Evolutionary conservation across 208 protist genomes (phyloP).

Genomic region (Trypanosoma platydactyli): DNA sequence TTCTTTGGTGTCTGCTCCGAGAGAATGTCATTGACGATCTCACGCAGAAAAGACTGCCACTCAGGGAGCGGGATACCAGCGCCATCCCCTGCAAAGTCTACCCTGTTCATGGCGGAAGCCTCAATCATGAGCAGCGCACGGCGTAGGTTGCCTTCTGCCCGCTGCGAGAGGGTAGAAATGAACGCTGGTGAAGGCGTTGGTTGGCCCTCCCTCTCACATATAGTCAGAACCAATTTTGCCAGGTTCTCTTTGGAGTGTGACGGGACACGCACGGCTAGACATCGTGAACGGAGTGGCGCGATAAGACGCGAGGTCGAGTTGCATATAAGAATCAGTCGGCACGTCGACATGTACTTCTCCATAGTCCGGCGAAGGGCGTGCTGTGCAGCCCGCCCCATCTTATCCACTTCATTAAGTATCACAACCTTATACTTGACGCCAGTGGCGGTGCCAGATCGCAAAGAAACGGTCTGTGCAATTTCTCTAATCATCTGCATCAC

Average conservation of each 20-base stretch:
- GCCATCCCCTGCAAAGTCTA: slow-evolving; percentile 79
- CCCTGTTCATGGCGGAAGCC: slow-evolving; percentile 82
- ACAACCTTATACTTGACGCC: slow-evolving; percentile 93
- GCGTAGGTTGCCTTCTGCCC: slow-evolving; percentile 94
- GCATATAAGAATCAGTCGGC: slow-evolving; percentile 97
- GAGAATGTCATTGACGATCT: slow-evolving; percentile 92
- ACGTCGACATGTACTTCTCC: slow-evolving; percentile 99
- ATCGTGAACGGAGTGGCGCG: slow-evolving; percentile 97
- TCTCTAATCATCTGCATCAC: slow-evolving; percentile 99
- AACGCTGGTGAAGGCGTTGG: slow-evolving; percentile 65
- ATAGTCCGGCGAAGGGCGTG: slow-evolving; percentile 99
- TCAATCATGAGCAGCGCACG: slow-evolving; percentile 97
- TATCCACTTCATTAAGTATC: slow-evolving; percentile 98
- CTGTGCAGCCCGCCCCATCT: slow-evolving; percentile 96
- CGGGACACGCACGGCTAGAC: slow-evolving; percentile 96
- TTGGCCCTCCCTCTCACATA: slow-evolving; percentile 74
- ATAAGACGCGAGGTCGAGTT: slow-evolving; percentile 95
- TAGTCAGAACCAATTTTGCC: slow-evolving; percentile 45
- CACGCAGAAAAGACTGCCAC: slow-evolving; percentile 95
- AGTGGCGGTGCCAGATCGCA: slow-evolving; percentile 45
- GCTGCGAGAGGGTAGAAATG: slow-evolving; percentile 59
- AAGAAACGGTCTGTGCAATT: slow-evolving; percentile 94
- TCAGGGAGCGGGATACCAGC: slow-evolving; percentile 86
- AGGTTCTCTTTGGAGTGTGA: slow-evolving; percentile 94
- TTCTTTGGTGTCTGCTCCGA: slow-evolving; percentile 93